Base-by-base conservation (phyloP, 331 rosid species). In the Pyrus hybrid region DNA sequence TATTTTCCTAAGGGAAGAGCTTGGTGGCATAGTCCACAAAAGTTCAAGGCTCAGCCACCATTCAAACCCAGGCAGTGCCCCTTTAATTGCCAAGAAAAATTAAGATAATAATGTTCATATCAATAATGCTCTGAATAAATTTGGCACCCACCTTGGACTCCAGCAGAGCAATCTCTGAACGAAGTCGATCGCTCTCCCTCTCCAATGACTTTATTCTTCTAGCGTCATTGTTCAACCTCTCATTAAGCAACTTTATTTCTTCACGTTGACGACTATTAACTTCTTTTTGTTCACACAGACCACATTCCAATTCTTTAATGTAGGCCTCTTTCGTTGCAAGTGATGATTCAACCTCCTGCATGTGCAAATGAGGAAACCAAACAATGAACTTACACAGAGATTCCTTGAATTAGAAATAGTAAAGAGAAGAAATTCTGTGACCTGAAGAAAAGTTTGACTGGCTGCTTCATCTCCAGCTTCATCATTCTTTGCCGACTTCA, bases 131-230 rank as follows among this genome's bases (percentile, higher is more conserved):
- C 25, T 47, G 14, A 58, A 71, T 49, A 70, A 51, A 25, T 65
- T 67, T 61, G 47, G 30, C 68, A 85, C 91, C 72, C 68, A 94
- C 99, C 95, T 91, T 94, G 56, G 97, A 90, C 89, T 94, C 99
- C 86, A 91, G 81, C 21, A 94, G 84, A 80, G 97, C 88, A 67
- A 91, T 86, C 90, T 94, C 99, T 61, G 96, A 86, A 68, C 93
- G 86, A 67, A 90, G 89, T 65, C 94, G 87, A 79, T 90, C 93
- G 83, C 80, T 85, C 82, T 94, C 99, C 88, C 96, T 90, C 93
- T 94, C 99, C 85, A 90, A 72, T 66, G 99, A 91, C 85, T 88
- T 94, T 68, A 88, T 69, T 85, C 87, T 88, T 85, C 88, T 90
- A 45, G 87, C 87, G 82, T 91, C 99, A 75, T 67, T 86, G 53